phyloP scores from a whole-genome alignment of 257 asterid genomes.

The Capsicum chinense region DNA sequence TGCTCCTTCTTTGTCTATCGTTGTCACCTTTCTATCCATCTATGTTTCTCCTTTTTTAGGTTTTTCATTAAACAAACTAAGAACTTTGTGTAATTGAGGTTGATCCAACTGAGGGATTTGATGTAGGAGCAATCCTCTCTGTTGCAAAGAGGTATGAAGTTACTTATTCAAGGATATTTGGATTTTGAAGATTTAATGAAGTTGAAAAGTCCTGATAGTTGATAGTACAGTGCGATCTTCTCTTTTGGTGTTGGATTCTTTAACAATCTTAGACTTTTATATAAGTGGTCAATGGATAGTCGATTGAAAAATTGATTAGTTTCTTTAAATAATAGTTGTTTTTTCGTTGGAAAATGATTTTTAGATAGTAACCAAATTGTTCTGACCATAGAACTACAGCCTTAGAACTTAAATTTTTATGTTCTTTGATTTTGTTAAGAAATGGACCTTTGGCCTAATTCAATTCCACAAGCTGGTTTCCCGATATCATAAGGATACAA shows the following conservation, averaged over 20 bases:
- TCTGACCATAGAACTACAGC: not conserved
- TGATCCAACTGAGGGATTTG: slow-evolving; percentile 84
- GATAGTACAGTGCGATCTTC: not conserved
- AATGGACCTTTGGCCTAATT: not conserved
- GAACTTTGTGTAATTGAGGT: slow-evolving; percentile 88
- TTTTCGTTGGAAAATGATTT: slow-evolving; percentile 2
- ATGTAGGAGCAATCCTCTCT: slow-evolving; percentile 84
- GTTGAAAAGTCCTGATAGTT: slow-evolving; percentile 2
- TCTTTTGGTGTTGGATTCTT: not conserved
- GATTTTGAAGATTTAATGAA: slow-evolving; percentile 6
- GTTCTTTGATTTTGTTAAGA: not conserved
- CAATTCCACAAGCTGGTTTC: not conserved
- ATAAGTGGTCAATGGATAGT: not conserved
- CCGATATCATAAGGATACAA: not conserved
- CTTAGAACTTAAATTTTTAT: not conserved
- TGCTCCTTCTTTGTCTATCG: not conserved
- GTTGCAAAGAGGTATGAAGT: slow-evolving; percentile 77
- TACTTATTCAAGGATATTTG: slow-evolving; percentile 22
- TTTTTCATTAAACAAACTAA: slow-evolving; percentile 96
- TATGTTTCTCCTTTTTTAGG: slow-evolving; percentile 46
- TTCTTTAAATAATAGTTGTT: not conserved
- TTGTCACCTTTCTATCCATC: not conserved
- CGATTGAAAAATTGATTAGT: not conserved
- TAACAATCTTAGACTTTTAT: not conserved
- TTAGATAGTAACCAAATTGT: not conserved